Evolutionary conservation across 257 asterid genomes (phyloP).

Genomic region (Capsicum chinense): DNA sequence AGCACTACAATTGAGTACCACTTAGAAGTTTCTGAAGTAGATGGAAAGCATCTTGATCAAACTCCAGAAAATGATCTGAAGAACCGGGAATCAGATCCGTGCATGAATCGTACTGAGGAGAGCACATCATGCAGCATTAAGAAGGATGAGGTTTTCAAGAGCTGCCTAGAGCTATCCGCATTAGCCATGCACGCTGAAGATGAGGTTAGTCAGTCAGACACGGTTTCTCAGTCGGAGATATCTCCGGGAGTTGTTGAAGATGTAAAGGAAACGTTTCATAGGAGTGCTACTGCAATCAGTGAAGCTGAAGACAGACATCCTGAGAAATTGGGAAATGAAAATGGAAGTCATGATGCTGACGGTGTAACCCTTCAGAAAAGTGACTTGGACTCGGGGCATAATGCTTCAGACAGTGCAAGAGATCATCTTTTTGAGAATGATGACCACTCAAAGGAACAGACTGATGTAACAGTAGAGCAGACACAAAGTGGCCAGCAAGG

Average conservation of each 20-base stretch:
- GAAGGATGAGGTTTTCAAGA: constrained; percentile 59
- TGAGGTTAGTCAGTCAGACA: constrained; percentile 36
- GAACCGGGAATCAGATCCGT: constrained; percentile 37
- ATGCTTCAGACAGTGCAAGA: constrained; percentile 41
- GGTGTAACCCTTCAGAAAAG: constrained; percentile 36
- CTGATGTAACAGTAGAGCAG: constrained; percentile 34
- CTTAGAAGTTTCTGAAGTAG: constrained; percentile 43
- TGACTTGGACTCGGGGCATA: constrained; percentile 35
- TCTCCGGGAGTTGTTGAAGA: constrained; percentile 39
- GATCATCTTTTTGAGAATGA: constrained; percentile 40
- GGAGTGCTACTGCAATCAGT: constrained; percentile 37
- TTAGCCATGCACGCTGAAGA: constrained; percentile 47
- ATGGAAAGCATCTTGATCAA: constrained; percentile 37
- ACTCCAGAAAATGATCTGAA: constrained; percentile 41
- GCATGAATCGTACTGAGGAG: constrained; percentile 36
- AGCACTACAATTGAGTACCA: constrained; percentile 36
- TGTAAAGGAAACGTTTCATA: constrained; percentile 42
- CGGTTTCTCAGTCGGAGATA: constrained; percentile 37
- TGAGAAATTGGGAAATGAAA: constrained; percentile 43
- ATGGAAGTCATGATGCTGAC: constrained; percentile 41
- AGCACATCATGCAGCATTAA: constrained; percentile 41
- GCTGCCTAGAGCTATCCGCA: constrained; percentile 76
- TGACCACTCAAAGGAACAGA: constrained; percentile 43
- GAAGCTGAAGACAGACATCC: constrained; percentile 46
- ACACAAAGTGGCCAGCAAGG: constrained; percentile 36